Evolutionary conservation across 305 asterid species (phyloP).

Genomic region (Solanum chacoense): DNA sequence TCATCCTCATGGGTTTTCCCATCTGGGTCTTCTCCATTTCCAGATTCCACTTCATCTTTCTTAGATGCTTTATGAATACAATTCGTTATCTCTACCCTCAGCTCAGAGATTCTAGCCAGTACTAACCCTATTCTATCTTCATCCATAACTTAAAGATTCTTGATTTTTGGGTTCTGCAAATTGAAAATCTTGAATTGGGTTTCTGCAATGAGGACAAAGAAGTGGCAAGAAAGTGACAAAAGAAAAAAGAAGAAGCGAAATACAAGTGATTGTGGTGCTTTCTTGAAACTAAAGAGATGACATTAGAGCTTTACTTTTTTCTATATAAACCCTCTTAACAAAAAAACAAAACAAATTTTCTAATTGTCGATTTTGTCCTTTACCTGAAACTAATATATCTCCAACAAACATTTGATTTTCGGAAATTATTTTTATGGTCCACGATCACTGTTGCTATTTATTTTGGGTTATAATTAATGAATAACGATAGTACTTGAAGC

Average conservation of each 20-base stretch:
- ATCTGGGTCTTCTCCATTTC: conserved; percentile 18
- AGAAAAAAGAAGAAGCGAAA: conserved; percentile 3
- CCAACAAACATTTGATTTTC: neutral
- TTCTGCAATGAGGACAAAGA: neutral
- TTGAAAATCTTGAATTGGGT: neutral
- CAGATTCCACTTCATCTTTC: conserved; percentile 13
- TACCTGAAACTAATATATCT: neutral
- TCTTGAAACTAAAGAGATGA: conserved; percentile 3
- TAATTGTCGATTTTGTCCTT: neutral
- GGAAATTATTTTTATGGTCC: neutral
- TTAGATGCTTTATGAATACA: conserved; percentile 39
- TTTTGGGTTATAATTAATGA: neutral
- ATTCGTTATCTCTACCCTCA: conserved; percentile 56
- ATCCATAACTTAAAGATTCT: conserved; percentile 27
- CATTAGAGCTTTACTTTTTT: neutral
- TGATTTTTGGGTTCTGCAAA: neutral
- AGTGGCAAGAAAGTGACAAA: conserved; percentile 3
- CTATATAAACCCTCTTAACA: neutral
- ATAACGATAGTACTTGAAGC: neutral
- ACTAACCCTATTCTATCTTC: conserved; percentile 71
- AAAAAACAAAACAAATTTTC: neutral
- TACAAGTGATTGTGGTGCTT: conserved; percentile 8
- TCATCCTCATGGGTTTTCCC: conserved; percentile 10
- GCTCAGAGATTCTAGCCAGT: conserved; percentile 60
- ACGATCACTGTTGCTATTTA: neutral